phyloP scores from a whole-genome alignment of 306 rosid species.

The Purshia tridentata region DNA sequence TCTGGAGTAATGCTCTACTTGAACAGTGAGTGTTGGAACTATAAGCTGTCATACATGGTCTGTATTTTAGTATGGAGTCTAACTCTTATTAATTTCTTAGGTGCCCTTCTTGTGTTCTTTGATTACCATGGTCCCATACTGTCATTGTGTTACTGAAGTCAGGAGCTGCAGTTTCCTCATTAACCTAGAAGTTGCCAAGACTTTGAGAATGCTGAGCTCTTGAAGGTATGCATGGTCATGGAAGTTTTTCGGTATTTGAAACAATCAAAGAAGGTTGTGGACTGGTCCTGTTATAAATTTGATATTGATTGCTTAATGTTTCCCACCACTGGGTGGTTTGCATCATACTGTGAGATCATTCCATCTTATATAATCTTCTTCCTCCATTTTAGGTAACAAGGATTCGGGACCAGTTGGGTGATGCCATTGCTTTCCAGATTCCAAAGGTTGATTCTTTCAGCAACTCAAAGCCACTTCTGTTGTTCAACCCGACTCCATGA shows the following conservation, averaged over 20 bases:
- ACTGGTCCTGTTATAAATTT: too few species aligned
- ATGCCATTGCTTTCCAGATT: constrained; percentile 32
- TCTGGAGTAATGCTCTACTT: constrained; percentile 32
- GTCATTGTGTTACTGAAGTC: constrained; percentile 31
- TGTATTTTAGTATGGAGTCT: constrained; percentile 4
- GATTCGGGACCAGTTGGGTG: constrained; percentile 34
- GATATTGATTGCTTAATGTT: too few species aligned
- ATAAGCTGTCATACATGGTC: constrained; percentile 2
- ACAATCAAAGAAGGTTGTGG: too few species aligned
- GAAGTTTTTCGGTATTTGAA: neutral
- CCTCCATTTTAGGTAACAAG: constrained; percentile 29
- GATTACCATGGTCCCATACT: constrained; percentile 32
- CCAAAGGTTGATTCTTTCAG: constrained; percentile 35
- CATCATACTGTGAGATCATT: neutral
- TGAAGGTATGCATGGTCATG: constrained; percentile 41
- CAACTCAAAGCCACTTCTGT: constrained; percentile 35
- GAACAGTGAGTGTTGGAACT: constrained; percentile 38
- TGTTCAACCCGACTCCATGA: constrained; percentile 31
- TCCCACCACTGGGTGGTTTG: neutral
- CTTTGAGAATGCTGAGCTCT: constrained; percentile 44
- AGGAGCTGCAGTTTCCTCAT: constrained; percentile 43
- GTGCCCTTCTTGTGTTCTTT: constrained; percentile 24
- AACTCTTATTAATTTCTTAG: constrained; percentile 6
- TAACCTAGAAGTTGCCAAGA: constrained; percentile 24
- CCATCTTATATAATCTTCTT: neutral